Conservation (phyloP, 2,329 filamentous ascomycete genomes). For the Exophiala spinifera region DNA sequence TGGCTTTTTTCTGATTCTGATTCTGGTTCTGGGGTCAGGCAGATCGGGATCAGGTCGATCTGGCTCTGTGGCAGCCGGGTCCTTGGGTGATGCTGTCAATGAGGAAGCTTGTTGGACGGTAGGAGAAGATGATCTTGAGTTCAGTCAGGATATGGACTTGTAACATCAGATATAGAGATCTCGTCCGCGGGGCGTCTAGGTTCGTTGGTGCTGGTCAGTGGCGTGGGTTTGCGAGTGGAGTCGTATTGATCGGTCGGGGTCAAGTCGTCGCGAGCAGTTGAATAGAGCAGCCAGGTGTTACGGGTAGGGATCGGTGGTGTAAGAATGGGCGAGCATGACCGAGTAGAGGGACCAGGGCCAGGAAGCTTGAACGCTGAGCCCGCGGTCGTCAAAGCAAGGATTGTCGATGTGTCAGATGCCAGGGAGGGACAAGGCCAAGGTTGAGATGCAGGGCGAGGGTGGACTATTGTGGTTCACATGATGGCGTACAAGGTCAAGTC, state of each 20-base stretch:
- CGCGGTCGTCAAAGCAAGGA: constrained; percentile 6
- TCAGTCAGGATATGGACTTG: constrained; percentile 8
- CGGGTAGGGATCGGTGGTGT: constrained; percentile 13
- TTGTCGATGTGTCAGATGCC: constrained; percentile 15
- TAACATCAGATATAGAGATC: constrained; percentile 16
- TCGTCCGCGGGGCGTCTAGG: constrained; percentile 4
- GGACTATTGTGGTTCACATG: constrained; percentile 5
- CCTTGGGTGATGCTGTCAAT: neutral
- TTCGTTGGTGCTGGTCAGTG: constrained; percentile 11
- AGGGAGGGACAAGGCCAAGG: neutral
- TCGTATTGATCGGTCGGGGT: neutral
- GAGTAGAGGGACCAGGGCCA: constrained; percentile 8
- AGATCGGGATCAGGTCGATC: too few relatives aligned
- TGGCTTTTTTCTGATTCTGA: too few relatives aligned
- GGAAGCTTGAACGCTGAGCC: neutral
- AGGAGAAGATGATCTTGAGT: constrained; percentile 1
- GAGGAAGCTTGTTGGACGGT: neutral
- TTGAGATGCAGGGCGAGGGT: constrained; percentile 10
- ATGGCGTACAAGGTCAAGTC: constrained; percentile 21
- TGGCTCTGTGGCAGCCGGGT: too few relatives aligned
- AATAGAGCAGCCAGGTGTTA: constrained; percentile 1
- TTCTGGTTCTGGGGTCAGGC: too few relatives aligned
- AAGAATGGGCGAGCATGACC: constrained; percentile 5
- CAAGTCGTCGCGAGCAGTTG: neutral
- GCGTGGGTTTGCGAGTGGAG: constrained; percentile 8